A percentile compares a stretch with the other conserved stretches of the same genome.
phyloP scores from a whole-genome alignment of 192 early-diverging fungal genomes.

The Coemansia sp. region DNA sequence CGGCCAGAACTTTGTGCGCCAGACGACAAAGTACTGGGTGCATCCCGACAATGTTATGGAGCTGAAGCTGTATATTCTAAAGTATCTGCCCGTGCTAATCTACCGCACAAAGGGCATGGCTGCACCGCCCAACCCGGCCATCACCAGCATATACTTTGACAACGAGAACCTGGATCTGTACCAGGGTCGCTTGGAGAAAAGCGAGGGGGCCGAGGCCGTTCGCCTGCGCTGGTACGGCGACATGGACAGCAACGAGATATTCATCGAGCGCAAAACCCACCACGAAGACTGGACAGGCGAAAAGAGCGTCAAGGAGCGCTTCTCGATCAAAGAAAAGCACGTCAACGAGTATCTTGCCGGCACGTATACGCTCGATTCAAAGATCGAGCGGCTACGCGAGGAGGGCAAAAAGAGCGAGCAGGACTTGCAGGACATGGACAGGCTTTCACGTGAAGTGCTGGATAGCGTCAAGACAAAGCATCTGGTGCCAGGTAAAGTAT shows the following conservation, averaged over 20 bases:
- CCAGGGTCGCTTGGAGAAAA: conserved; percentile 79
- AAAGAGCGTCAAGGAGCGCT: conserved; percentile 84
- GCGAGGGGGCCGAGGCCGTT: conserved; percentile 85
- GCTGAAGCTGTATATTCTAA: conserved; percentile 86
- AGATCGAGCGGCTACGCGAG: conserved; percentile 73
- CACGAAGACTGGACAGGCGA: conserved; percentile 91
- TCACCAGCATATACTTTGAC: conserved; percentile 93
- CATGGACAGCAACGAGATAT: conserved; percentile 81
- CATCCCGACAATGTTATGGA: conserved; percentile 93
- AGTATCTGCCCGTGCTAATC: conserved; percentile 86
- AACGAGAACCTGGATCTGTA: conserved; percentile 87
- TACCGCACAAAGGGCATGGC: conserved; percentile 74
- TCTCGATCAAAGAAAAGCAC: conserved; percentile 91
- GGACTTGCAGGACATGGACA: conserved; percentile 69
- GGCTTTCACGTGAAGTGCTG: conserved; percentile 72
- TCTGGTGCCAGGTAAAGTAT: conserved; percentile 57
- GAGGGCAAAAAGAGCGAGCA: conserved; percentile 68
- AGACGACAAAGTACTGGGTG: conserved; percentile 94
- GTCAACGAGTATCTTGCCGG: conserved; percentile 85
- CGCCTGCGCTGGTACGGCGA: conserved; percentile 95
- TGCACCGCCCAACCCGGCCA: conserved; percentile 76
- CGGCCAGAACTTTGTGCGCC: conserved; percentile 72
- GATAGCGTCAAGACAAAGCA: conserved; percentile 62
- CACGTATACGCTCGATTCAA: conserved; percentile 66
- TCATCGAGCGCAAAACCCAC: conserved; percentile 98